Evolutionary conservation across 2,329 filamentous ascomycete species (phyloP), one percentile per base, ranked within the genome.

Genomic region (Falciphora oryzae): DNA sequence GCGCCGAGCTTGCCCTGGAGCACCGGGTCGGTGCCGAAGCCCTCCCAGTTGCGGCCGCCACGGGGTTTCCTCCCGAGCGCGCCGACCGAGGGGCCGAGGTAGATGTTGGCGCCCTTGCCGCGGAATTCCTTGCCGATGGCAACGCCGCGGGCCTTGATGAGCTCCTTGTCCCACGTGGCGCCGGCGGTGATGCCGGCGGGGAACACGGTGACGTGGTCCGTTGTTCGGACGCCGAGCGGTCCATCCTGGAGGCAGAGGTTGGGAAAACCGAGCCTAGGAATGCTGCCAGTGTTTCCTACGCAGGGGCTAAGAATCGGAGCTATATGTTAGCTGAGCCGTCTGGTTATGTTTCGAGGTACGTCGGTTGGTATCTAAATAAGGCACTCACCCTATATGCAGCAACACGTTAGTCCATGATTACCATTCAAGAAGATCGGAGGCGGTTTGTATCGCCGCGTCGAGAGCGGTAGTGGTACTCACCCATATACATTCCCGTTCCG

Each of bases 141-240:
- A 18, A 86, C 83, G 2, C 85, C 90, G 32, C 90, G 84, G 63
- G 83, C 80, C 68, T 89, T 88, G 75, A 92, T 88, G 62, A 92
- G 77, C 22, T 83, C 79, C 76, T 92, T 93, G 75, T 90, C 88
- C 73, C 87, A 93, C 0, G 90, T 92, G 2, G 89, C 89, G 25
- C 89, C 90, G 1, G 84, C 84, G 0, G 89, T 92, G 69, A 94
- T 90, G n/a, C 90, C 91, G 11, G 90, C 83, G 0, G 91, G 91
- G 69, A 94, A 95, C 0, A 86, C 89, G 0, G 90, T 93, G 63
- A 88, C 86, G 66, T 91, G 86, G 68, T 93, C 89, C 1, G 89
- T 86, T n/a, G 85, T 85, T 32, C 89, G 85, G 18, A 95, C 80
- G 2, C 91, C 91, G 44, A 89, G 79, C 1, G 89, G 88, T 0